A percentile compares a stretch with the other conserved stretches of the same genome.
Evolutionary conservation across 2,329 filamentous ascomycete genomes (phyloP).

Genomic region (Penicillium sclerotigenum): DNA sequence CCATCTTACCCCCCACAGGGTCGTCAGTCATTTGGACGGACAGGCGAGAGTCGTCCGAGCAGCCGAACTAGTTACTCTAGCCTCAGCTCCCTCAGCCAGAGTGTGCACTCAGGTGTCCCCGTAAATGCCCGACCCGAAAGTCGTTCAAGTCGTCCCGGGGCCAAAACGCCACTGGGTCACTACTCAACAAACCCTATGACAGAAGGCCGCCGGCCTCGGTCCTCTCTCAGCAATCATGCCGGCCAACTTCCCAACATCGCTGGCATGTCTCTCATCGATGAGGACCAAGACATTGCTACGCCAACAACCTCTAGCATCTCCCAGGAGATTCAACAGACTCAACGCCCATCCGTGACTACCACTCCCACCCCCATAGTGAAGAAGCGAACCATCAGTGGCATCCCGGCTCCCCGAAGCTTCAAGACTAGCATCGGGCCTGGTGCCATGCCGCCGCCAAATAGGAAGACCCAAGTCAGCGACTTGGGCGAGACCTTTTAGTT

Average conservation of each 20-base stretch:
- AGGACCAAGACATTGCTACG: constrained; percentile 48
- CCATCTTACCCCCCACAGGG: constrained; percentile 36
- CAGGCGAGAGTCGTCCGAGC: constrained; percentile 62
- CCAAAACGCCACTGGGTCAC: constrained; percentile 62
- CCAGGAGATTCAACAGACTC: constrained; percentile 38
- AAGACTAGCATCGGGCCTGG: constrained; percentile 41
- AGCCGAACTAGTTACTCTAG: constrained; percentile 65
- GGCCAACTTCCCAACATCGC: constrained; percentile 57
- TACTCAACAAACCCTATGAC: constrained; percentile 49
- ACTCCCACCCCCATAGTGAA: constrained; percentile 46
- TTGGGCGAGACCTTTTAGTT: constrained; percentile 57
- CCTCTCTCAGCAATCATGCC: constrained; percentile 62
- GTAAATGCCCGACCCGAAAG: constrained; percentile 59
- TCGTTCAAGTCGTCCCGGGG: constrained; percentile 58
- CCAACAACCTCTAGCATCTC: constrained; percentile 40
- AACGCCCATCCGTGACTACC: constrained; percentile 47
- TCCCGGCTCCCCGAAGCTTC: constrained; percentile 40
- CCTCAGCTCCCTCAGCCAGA: constrained; percentile 41
- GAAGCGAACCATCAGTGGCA: constrained; percentile 52
- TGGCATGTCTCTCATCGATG: constrained; percentile 55
- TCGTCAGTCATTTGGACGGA: constrained; percentile 50
- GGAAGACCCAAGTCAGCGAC: constrained; percentile 52
- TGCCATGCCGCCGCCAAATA: constrained; percentile 49
- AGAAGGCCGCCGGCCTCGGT: constrained; percentile 61
- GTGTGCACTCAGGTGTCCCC: constrained; percentile 36